These are phyloP conservation scores for Nemania sp. DNA, from an alignment of 2,329 filamentous ascomycete genomes.

Conservation along the genomic window DNA sequence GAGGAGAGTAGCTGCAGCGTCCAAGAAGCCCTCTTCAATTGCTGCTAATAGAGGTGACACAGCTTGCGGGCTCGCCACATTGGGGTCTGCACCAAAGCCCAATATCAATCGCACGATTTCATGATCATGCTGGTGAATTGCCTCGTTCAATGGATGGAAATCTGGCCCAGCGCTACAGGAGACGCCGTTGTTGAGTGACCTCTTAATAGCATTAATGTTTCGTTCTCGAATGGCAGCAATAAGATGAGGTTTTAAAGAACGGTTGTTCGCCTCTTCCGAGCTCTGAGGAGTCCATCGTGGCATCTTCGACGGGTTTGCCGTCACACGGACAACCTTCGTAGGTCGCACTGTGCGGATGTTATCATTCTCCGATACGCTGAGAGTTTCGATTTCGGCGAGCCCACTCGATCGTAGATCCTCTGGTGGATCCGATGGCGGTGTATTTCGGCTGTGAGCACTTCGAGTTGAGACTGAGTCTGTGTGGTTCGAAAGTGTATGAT, in stretches of 20 bases:
- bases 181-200: conserved; percentile 69
- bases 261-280: conserved; percentile 56
- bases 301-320: conserved; percentile 63
- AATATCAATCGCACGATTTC: conserved; percentile 68
- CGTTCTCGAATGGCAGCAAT: conserved; percentile 66
- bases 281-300: conserved; percentile 65
- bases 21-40: conserved; percentile 65
- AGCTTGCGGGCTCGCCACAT: conserved; percentile 61
- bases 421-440: conserved; percentile 29
- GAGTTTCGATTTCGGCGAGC: conserved; percentile 43
- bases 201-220: conserved; percentile 68
- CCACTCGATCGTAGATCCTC: conserved; percentile 41
- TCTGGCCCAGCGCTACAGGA: conserved; percentile 62
- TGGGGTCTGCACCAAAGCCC: conserved; percentile 69
- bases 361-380: conserved; percentile 52
- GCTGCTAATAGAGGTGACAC: conserved; percentile 64
- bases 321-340: conserved; percentile 61
- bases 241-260: conserved; percentile 61
- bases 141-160: conserved; percentile 64
- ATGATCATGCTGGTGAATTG: conserved; percentile 62
- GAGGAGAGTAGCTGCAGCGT: conserved; percentile 69
- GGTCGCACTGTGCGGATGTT: conserved; percentile 45
- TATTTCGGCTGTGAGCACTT: conserved; percentile 32
- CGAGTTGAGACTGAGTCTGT: conserved; percentile 36
- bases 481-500: conserved; percentile 31